Evolutionary conservation across 768 basidiomycete species (phyloP).

Genomic region (Mycena floridula): DNA sequence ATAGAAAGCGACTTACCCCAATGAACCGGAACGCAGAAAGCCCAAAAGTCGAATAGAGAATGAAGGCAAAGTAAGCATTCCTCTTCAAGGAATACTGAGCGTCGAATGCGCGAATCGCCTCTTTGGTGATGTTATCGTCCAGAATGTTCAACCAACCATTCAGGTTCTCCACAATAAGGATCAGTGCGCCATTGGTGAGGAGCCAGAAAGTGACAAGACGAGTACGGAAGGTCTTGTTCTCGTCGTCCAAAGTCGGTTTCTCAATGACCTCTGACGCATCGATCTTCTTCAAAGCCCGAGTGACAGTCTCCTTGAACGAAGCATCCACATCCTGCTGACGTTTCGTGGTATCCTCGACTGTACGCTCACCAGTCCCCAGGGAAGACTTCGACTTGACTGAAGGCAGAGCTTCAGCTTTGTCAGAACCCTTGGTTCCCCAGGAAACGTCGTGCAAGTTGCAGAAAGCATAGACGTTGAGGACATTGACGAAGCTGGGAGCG

Average conservation of each 20-base stretch:
- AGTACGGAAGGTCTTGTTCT: conserved; percentile 81
- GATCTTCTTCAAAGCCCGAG: conserved; percentile 64
- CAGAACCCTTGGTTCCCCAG: conserved; percentile 69
- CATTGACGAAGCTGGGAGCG: conserved; percentile 66
- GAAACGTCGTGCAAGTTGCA: conserved; percentile 66
- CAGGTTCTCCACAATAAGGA: conserved; percentile 55
- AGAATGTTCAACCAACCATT: conserved; percentile 31
- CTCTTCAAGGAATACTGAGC: conserved; percentile 34
- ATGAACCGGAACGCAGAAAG: conserved; percentile 51
- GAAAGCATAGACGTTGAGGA: conserved; percentile 71
- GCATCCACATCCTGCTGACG: conserved; percentile 76
- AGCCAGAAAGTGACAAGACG: conserved; percentile 74
- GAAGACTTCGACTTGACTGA: conserved; percentile 54
- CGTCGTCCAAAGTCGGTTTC: conserved; percentile 71
- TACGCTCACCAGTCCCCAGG: conserved; percentile 53
- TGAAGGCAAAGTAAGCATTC: conserved; percentile 52
- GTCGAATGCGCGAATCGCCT: conserved; percentile 20
- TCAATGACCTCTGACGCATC: conserved; percentile 46
- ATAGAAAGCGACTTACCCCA: conserved; percentile 39
- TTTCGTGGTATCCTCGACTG: conserved; percentile 71
- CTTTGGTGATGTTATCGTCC: conserved; percentile 27
- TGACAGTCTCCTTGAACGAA: conserved; percentile 78
- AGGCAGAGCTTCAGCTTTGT: conserved; percentile 75
- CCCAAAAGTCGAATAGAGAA: conserved; percentile 56
- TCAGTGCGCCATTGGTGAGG: conserved; percentile 51